A percentile compares a stretch with the other conserved stretches of the same genome.
phyloP scores from a whole-genome alignment of 768 basidiomycete genomes.

The Calocybe gangraenosa region DNA sequence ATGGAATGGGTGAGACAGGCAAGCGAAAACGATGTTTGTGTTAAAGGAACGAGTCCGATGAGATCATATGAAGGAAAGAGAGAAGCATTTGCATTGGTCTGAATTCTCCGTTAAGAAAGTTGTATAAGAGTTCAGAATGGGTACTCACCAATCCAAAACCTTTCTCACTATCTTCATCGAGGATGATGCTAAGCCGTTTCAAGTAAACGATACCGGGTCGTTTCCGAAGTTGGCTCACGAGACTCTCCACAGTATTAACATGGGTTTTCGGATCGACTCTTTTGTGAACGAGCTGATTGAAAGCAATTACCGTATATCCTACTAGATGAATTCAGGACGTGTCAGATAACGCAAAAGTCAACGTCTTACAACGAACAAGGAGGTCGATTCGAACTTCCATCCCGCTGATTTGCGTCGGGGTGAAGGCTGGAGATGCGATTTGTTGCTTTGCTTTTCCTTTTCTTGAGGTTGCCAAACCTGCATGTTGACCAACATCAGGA shows the following conservation, averaged over 20 bases:
- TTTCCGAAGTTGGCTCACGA: conserved; percentile 58
- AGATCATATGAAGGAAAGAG: conserved; percentile 70
- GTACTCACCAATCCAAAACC: conserved; percentile 70
- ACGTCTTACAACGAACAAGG: conserved; percentile 63
- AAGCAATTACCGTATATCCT: conserved; percentile 79
- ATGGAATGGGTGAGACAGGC: conserved; percentile 78
- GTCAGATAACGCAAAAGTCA: not conserved
- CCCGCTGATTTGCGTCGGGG: conserved; percentile 49
- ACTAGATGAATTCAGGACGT: conserved; percentile 40
- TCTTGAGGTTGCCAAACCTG: conserved; percentile 35
- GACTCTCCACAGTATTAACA: conserved; percentile 53
- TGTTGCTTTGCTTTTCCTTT: conserved; percentile 59
- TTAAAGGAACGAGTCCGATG: conserved; percentile 72
- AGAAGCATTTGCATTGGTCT: conserved; percentile 70
- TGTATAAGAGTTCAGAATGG: not conserved
- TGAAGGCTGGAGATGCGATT: conserved; percentile 32
- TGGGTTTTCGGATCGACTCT: conserved; percentile 71
- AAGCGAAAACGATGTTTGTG: conserved; percentile 63
- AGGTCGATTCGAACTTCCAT: conserved; percentile 66
- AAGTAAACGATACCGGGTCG: conserved; percentile 61
- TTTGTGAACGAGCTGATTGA: conserved; percentile 69
- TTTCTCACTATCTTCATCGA: conserved; percentile 84
- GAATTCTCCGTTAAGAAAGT: not conserved
- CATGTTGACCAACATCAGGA: conserved; percentile 22
- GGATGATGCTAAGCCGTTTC: conserved; percentile 74